Evolutionary conservation across 2,329 filamentous ascomycete species (phyloP), one percentile per base, ranked within the genome.

Genomic region (Fusarium guadeloupense): DNA sequence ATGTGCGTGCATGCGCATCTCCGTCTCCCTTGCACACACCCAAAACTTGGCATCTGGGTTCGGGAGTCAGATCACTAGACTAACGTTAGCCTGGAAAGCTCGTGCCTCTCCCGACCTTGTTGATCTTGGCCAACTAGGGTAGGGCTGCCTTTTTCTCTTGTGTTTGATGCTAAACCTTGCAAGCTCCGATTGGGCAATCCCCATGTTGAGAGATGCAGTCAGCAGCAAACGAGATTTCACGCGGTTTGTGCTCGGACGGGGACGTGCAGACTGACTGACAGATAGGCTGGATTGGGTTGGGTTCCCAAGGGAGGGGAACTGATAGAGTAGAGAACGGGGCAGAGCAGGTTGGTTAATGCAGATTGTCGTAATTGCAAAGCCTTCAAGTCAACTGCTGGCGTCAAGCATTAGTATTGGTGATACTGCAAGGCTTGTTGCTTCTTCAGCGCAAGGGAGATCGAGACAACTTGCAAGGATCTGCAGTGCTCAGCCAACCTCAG

Each of bases 141-240:
- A 67, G 46, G 55, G 55, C 48, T 60, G 45, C 51, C 33, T 40
- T 39, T 31, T 7, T 45, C 33, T 33, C 21, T 34, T 16, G 31
- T 35, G n/a, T 39, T 43, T 46, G 25, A 41, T 3, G n/a, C n/a
- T n/a, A n/a, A n/a, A n/a, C 54, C 38, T 39, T 35, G 33, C n/a
- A 14, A 31, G 34, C 53, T 54, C 51, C 55, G 60, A 67, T 50
- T 53, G 46, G 58, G 28, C 54, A 56, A 66, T 55, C 59, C 49
- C 42, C 56, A 42, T 20, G 23, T 48, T 58, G 38, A 58, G 59
- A 54, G 17, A 46, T n/a, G 23, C 17, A n/a, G 41, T 23, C 39
- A 47, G 21, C 4, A n/a, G 23, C 21, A 33, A 13, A 31, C 25
- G 20, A 40, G 41, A 19, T 46, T 25, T 48, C 44, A 48, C n/a